These are phyloP conservation scores for Rugonectria rugulosa DNA, from an alignment of 2,329 filamentous ascomycete species.

Conservation along the genomic window DNA sequence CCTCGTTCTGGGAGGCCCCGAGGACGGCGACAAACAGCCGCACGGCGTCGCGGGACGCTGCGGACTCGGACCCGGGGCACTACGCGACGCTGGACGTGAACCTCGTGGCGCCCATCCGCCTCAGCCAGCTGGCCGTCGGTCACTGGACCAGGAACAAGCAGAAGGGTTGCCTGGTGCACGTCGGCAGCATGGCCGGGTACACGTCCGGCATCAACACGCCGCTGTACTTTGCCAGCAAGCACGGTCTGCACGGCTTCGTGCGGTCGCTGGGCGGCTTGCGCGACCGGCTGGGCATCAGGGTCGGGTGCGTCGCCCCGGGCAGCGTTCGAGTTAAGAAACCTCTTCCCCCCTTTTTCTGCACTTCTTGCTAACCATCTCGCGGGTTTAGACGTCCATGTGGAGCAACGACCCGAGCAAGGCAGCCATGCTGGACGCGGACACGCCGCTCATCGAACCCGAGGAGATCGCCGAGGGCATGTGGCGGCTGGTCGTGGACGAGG, in stretches of 20 bases:
- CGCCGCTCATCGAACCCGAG: conserved; percentile 41
- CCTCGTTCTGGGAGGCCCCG: conserved; percentile 48
- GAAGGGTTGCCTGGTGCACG: conserved; percentile 42
- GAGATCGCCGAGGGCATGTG: conserved; percentile 45
- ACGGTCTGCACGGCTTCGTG: conserved; percentile 48
- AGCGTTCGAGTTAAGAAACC: conserved; percentile 38
- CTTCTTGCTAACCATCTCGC: not conserved
- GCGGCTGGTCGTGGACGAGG: conserved; percentile 34
- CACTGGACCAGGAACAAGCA: conserved; percentile 45
- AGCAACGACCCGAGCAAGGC: conserved; percentile 42
- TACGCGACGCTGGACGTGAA: conserved; percentile 49
- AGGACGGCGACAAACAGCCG: conserved; percentile 39
- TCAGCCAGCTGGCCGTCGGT: conserved; percentile 48
- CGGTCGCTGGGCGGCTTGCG: conserved; percentile 40
- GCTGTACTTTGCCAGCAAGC: conserved; percentile 48
- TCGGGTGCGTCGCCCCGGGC: conserved; percentile 44
- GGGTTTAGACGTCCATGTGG: conserved; percentile 45
- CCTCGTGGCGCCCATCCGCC: conserved; percentile 46
- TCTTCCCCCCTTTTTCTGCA: not conserved
- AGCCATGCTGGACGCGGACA: conserved; percentile 34
- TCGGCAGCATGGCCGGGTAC: conserved; percentile 47
- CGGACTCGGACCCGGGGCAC: conserved; percentile 41
- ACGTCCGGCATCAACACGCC: conserved; percentile 41
- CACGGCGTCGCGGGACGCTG: conserved; percentile 36
- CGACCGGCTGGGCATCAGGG: conserved; percentile 43